Base-by-base conservation (phyloP, 2,329 filamentous ascomycete genomes). In the Monosporascus sp. region DNA sequence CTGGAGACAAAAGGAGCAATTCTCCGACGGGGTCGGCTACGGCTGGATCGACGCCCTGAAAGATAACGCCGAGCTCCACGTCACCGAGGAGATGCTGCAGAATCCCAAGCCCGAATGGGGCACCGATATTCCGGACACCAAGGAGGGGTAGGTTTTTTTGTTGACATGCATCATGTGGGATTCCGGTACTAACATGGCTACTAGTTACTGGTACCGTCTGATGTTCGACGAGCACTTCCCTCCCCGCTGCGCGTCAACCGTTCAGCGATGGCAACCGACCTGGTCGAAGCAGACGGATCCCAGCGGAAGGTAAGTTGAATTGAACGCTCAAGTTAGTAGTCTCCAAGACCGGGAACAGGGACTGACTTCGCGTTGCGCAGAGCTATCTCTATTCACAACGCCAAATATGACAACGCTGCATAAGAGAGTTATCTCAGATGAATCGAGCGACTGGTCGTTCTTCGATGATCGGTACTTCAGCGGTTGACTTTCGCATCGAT, bases 181-280 rank as follows among this genome's bases (percentile, higher is more conserved):
- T 17, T 41, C 24, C 49, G 53, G 31, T 31, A 31, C 67, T 73
- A 51, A 72, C 59, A 7, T 47, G 46, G 17, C 36, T 47, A 47
- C 48, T 62, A 88, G 85, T 47, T 95, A 96, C 81, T 99, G 94
- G 94, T 99, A 99, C 77, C 87, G 94, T 65, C 81, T 78, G 71
- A 97, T 99, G 93, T 99, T 97, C 70, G 94, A 99, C 72, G 93
- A 99, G 81, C 93, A 95, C 74, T 99, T 97, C 83, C 94, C 94
- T 47, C 82, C 86, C 53, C 87, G 87, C 67, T 97, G 93, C 70
- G 95, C 94, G 8, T 86, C 83, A 55, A 99, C 94, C 7, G 94
- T 99, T 51, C 88, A 90, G 89, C 82, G 94, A 67, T 99, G 94
- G 95, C 91, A 89, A 53, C 94, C 94, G 27, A 99, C 89, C 38